A percentile compares a stretch with the other conserved stretches of the same genome.
These are phyloP conservation scores for Podospora sp. DNA, from an alignment of 495 filamentous ascomycete species.

Conservation along the genomic window DNA sequence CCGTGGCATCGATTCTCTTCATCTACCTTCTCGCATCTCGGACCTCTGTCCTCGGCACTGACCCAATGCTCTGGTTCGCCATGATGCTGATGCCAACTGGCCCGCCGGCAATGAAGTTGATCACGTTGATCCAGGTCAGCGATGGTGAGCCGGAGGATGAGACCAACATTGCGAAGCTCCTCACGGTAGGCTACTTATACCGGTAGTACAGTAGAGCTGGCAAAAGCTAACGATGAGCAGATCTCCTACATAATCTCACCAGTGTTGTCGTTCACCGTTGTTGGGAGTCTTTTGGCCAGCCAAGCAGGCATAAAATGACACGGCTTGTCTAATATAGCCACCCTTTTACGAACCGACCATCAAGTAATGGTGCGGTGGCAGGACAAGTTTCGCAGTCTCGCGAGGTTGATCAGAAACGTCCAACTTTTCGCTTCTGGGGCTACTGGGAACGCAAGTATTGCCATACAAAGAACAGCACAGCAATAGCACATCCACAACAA, in stretches of 20 bases:
- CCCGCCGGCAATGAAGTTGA: conserved; percentile 70
- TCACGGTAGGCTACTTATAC: conserved; percentile 55
- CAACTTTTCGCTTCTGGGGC: too few relatives aligned
- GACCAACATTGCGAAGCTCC: conserved; percentile 69
- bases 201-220: too few relatives aligned
- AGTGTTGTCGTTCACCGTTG: conserved; percentile 6
- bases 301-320: conserved; percentile 13
- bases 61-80: conserved; percentile 75
- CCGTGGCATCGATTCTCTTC: conserved; percentile 53
- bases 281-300: conserved; percentile 11
- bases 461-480: too few relatives aligned
- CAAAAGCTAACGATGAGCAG: not conserved
- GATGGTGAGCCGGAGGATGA: conserved; percentile 61
- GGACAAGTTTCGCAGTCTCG: too few relatives aligned
- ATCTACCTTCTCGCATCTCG: conserved; percentile 64
- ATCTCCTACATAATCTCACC: conserved; percentile 17
- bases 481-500: too few relatives aligned
- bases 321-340: not conserved
- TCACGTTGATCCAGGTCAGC: conserved; percentile 67
- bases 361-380: too few relatives aligned
- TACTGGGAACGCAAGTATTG: too few relatives aligned
- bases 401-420: not conserved
- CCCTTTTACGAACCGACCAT: too few relatives aligned
- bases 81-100: conserved; percentile 80
- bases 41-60: conserved; percentile 57